These are phyloP conservation scores for Penicillium waksmanii DNA, from an alignment of 495 filamentous ascomycete species.

Conservation along the genomic window DNA sequence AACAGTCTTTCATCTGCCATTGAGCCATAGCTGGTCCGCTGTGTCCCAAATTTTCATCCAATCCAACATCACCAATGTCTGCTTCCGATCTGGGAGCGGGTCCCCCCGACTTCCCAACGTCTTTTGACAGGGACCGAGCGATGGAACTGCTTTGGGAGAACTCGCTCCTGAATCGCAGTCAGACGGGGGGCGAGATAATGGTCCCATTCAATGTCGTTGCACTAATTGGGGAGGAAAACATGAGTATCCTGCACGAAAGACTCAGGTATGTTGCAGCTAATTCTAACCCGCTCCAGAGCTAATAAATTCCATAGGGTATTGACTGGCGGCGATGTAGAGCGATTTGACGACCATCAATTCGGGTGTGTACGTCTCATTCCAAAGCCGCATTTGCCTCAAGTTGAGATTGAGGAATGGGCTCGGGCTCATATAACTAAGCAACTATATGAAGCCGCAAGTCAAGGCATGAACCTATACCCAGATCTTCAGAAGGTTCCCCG, in stretches of 20 bases:
- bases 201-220: background rate
- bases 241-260: background rate
- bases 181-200: background rate
- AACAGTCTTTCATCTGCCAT: no score
- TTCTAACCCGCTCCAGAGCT: background rate
- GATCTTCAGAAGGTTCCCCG: constrained; percentile 38
- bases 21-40: no score
- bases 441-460: background rate
- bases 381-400: background rate
- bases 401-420: background rate
- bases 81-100: no score
- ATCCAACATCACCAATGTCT: no score
- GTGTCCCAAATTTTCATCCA: no score
- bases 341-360: background rate
- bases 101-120: no score
- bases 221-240: background rate
- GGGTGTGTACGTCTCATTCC: background rate
- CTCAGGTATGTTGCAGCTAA: background rate
- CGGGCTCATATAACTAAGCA: background rate
- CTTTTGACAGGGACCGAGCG: no score
- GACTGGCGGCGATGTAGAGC: background rate
- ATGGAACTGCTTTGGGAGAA: background rate
- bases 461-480: background rate
- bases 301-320: background rate
- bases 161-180: background rate